A percentile compares a stretch with the other conserved stretches of the same genome.
Evolutionary conservation across 768 basidiomycete species (phyloP).

Genomic region (Tricholoma sp.): DNA sequence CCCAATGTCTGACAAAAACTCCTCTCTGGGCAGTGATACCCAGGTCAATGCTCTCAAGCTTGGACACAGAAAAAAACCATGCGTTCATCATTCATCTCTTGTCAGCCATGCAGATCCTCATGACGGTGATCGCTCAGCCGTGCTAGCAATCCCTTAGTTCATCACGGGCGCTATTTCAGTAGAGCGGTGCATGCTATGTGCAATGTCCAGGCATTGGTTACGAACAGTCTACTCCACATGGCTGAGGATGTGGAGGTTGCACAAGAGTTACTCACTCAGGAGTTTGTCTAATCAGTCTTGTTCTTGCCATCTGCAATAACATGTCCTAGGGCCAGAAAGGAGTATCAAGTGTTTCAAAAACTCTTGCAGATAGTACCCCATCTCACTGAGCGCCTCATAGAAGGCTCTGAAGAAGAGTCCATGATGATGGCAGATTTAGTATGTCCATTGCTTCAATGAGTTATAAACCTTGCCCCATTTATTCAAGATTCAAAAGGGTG

Average conservation of each 20-base stretch:
- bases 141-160: constrained; percentile 11
- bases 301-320: neutral
- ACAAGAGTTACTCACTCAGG: neutral
- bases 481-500: constrained; percentile 19
- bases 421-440: constrained; percentile 1
- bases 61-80: neutral
- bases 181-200: constrained; percentile 9
- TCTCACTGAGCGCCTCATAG: neutral
- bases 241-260: neutral
- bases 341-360: neutral
- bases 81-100: neutral
- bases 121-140: neutral
- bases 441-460: neutral
- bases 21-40: neutral
- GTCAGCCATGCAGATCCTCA: neutral
- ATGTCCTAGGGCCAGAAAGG: neutral
- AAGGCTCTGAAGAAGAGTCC: neutral
- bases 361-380: neutral
- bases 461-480: neutral
- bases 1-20: neutral
- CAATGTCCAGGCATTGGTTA: constrained; percentile 12
- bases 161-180: constrained; percentile 18
- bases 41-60: neutral
- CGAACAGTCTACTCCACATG: constrained; percentile 7
- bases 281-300: neutral